phyloP scores from a whole-genome alignment of 2,329 filamentous ascomycete genomes.

The Hypoxylon sp. region DNA sequence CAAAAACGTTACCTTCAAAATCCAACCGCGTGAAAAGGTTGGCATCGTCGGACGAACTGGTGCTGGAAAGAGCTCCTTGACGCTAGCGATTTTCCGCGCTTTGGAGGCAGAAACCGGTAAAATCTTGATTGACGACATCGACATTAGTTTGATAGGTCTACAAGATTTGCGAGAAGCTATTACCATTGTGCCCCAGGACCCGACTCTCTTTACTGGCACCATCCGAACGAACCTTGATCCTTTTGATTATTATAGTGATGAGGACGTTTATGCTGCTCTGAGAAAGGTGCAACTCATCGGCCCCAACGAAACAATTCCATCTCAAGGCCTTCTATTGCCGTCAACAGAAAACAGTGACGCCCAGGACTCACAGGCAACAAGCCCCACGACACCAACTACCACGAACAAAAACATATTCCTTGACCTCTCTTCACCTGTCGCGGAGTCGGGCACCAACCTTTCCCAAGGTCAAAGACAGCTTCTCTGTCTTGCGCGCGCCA shows the following conservation, averaged over 20 bases:
- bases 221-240: slow-evolving; percentile 94
- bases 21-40: slow-evolving; percentile 89
- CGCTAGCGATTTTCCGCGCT: slow-evolving; percentile 92
- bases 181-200: slow-evolving; percentile 98
- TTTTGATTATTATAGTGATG: slow-evolving; percentile 89
- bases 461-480: slow-evolving; percentile 97
- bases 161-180: slow-evolving; percentile 93
- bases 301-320: slow-evolving; percentile 61
- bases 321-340: slow-evolving; percentile 27
- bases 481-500: slow-evolving; percentile 90
- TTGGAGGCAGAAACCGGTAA: slow-evolving; percentile 91
- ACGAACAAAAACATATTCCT: slow-evolving; percentile 97
- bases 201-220: slow-evolving; percentile 92
- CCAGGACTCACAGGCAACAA: slow-evolving; percentile 40
- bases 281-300: slow-evolving; percentile 90
- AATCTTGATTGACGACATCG: slow-evolving; percentile 91
- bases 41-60: slow-evolving; percentile 96
- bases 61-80: slow-evolving; percentile 95
- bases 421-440: slow-evolving; percentile 85
- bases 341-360: slow-evolving; percentile 25
- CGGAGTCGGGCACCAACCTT: slow-evolving; percentile 93
- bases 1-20: slow-evolving; percentile 86
- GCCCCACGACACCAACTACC: slow-evolving; percentile 57
- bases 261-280: slow-evolving; percentile 89
- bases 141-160: slow-evolving; percentile 91